Conservation (phyloP, 2,329 filamentous ascomycete genomes). For the Paecilomyces variotii region DNA sequence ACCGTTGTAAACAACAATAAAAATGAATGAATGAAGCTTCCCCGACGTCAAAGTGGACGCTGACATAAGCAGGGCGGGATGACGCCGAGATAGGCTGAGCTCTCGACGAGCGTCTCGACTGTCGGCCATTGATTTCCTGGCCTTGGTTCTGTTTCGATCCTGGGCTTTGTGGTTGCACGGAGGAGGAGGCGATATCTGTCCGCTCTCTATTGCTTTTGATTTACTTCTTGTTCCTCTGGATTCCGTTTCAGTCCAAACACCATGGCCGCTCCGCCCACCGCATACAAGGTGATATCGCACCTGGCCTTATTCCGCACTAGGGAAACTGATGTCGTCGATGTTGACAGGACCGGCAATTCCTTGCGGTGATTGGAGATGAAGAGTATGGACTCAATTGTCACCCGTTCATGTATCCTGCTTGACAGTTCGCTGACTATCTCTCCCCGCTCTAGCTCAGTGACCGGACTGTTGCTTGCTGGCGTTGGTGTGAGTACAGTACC, state of each 20-base stretch:
- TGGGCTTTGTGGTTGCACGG: neutral
- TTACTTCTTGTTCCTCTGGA: neutral
- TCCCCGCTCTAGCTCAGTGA: conserved; percentile 67
- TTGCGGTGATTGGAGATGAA: conserved; percentile 97
- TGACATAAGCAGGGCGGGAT: neutral
- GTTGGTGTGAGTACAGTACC: conserved; percentile 63
- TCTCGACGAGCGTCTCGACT: neutral
- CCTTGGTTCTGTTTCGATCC: neutral
- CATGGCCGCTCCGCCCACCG: conserved; percentile 19
- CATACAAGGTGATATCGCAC: conserved; percentile 44
- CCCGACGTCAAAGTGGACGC: neutral
- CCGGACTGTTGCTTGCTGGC: conserved; percentile 86
- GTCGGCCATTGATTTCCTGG: neutral
- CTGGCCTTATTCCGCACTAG: neutral
- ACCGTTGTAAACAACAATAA: neutral
- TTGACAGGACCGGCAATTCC: conserved; percentile 74
- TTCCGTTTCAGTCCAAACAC: neutral
- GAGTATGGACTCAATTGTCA: conserved; percentile 35
- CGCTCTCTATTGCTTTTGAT: neutral
- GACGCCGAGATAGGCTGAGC: neutral
- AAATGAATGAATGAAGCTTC: neutral
- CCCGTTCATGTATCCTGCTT: neutral
- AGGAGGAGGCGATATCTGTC: neutral
- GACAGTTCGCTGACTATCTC: conserved; percentile 8
- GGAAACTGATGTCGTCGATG: conserved; percentile 35